Evolutionary conservation across 805 yeast genomes (phyloP).

Genomic region (Wickerhamiella brachini): DNA sequence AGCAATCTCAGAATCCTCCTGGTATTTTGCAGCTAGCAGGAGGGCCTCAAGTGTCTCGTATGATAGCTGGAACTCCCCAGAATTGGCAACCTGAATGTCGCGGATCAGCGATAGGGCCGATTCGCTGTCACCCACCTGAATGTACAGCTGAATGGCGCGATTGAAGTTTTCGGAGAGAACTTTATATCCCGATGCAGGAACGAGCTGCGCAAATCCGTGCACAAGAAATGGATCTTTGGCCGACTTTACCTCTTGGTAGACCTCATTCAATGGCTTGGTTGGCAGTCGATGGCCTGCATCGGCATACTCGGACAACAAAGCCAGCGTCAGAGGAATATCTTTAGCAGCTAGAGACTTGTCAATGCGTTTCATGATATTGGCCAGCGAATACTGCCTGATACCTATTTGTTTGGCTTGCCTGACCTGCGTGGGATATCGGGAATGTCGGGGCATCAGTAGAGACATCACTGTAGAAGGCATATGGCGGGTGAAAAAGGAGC

Average conservation of each 20-base stretch:
- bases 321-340: slow-evolving; percentile 3
- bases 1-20: slow-evolving; percentile 20
- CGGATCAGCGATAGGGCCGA: slow-evolving; percentile 16
- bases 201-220: slow-evolving; percentile 9
- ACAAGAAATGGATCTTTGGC: slow-evolving; percentile 6
- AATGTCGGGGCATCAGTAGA: too few species aligned
- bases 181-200: slow-evolving; percentile 9
- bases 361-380: not conserved
- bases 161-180: slow-evolving; percentile 6
- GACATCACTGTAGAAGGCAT: too few species aligned
- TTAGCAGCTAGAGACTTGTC: not conserved
- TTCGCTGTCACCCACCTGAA: slow-evolving; percentile 15
- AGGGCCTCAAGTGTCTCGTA: slow-evolving; percentile 18
- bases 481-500: not conserved
- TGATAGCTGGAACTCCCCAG: slow-evolving; percentile 13
- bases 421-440: too few species aligned
- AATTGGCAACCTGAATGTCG: slow-evolving; percentile 15
- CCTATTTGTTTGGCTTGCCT: too few species aligned
- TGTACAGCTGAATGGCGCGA: slow-evolving; percentile 13
- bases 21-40: slow-evolving; percentile 16
- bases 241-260: slow-evolving; percentile 4
- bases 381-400: not conserved
- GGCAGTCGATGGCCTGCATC: slow-evolving; percentile 4
- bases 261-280: slow-evolving; percentile 2
- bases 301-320: slow-evolving; percentile 1